A percentile compares a stretch with the other conserved stretches of the same genome.
phyloP scores from a whole-genome alignment of 1,284 basidiomycete species.

The Microstroma glucosiphilum region DNA sequence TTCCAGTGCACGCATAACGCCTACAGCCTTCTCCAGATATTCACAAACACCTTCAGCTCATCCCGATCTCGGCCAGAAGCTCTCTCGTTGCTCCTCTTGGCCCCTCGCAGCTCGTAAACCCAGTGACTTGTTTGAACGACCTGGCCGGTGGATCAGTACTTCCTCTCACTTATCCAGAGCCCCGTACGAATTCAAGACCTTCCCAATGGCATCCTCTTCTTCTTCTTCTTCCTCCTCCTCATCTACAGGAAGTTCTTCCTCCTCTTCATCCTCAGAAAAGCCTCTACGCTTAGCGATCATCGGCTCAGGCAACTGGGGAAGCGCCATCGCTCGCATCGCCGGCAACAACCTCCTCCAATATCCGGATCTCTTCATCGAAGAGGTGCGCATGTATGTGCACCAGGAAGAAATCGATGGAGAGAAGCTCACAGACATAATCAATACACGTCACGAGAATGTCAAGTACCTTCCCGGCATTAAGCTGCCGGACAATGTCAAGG shows the following conservation, averaged over 20 bases:
- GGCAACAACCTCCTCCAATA: slow-evolving; percentile 53
- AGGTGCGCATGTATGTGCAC: slow-evolving; percentile 46
- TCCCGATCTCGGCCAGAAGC: no score
- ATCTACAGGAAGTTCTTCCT: not conserved
- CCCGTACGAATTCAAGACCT: not conserved
- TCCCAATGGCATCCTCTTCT: not conserved
- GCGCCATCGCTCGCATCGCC: slow-evolving; percentile 59
- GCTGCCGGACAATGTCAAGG: slow-evolving; percentile 57
- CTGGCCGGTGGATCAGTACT: not conserved
- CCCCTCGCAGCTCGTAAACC: not conserved
- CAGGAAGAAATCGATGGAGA: slow-evolving; percentile 55
- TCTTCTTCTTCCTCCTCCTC: not conserved
- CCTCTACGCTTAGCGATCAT: slow-evolving; percentile 56
- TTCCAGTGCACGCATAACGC: no score
- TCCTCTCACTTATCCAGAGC: not conserved
- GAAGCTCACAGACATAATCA: slow-evolving; percentile 58
- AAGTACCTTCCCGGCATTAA: slow-evolving; percentile 57
- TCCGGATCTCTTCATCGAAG: slow-evolving; percentile 47
- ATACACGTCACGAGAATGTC: slow-evolving; percentile 58
- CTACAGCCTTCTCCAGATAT: no score
- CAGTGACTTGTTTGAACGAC: not conserved
- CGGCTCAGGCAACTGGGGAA: slow-evolving; percentile 56
- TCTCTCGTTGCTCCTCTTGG: no score
- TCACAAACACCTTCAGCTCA: no score
- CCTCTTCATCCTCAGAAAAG: not conserved